Evolutionary conservation across 306 rosid species (phyloP).

Genomic region (Dalbergia cultrata): DNA sequence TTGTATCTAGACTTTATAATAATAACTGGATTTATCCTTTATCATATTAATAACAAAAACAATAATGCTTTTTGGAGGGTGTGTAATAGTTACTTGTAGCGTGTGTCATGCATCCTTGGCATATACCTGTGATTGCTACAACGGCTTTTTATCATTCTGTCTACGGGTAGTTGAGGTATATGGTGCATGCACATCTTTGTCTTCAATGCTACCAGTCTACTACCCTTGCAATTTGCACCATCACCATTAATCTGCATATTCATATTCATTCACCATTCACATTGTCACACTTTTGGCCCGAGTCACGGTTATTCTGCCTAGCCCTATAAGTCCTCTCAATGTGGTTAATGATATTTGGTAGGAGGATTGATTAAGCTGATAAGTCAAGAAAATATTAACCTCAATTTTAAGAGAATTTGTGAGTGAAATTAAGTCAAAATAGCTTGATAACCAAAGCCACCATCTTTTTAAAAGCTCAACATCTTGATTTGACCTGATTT

Average conservation of each 20-base stretch:
- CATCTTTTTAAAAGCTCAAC: neutral
- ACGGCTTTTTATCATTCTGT: neutral
- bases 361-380: neutral
- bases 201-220: conserved; percentile 29
- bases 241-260: neutral
- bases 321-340: neutral
- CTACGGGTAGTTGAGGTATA: conserved; percentile 18
- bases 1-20: no score
- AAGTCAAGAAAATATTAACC: neutral
- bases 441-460: neutral
- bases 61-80: no score
- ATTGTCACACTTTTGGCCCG: neutral
- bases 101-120: neutral
- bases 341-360: neutral
- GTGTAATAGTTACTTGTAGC: no score
- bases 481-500: neutral
- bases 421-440: neutral
- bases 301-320: conserved; percentile 46
- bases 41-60: no score
- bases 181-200: conserved; percentile 19
- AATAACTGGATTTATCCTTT: no score
- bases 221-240: neutral
- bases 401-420: neutral
- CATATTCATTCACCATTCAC: neutral
- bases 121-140: conserved; percentile 14